These are phyloP conservation scores for Rhizopogon vulgaris DNA, from an alignment of 768 basidiomycete species.

Conservation along the genomic window DNA sequence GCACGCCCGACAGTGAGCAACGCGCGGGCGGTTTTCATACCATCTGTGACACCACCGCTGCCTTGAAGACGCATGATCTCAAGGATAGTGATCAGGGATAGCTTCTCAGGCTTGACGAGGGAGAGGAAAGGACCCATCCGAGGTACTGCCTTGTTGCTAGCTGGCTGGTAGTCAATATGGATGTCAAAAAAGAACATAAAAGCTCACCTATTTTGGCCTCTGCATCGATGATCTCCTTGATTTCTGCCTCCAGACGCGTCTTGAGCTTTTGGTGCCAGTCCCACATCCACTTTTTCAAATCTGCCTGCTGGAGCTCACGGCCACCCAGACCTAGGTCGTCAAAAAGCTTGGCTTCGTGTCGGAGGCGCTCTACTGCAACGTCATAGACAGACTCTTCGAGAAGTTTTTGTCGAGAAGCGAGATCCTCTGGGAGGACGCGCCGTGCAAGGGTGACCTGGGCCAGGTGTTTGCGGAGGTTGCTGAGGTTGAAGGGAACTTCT, in stretches of 20 bases:
- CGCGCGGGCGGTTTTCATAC: slow-evolving; percentile 87
- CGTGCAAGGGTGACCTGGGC: slow-evolving; percentile 57
- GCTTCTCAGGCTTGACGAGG: slow-evolving; percentile 67
- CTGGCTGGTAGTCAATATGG: background rate
- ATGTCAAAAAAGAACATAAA: background rate
- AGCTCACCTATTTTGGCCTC: slow-evolving; percentile 27
- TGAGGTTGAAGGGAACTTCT: slow-evolving; percentile 71
- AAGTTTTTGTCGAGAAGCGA: slow-evolving; percentile 70
- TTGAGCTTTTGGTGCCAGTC: slow-evolving; percentile 69
- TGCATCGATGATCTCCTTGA: slow-evolving; percentile 35
- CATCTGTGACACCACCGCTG: slow-evolving; percentile 68
- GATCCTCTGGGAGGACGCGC: slow-evolving; percentile 57
- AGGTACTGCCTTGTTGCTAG: slow-evolving; percentile 2
- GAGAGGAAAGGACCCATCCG: slow-evolving; percentile 65
- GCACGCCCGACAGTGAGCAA: slow-evolving; percentile 75
- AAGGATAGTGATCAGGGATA: slow-evolving; percentile 84
- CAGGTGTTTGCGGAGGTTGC: slow-evolving; percentile 64
- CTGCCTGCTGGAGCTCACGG: slow-evolving; percentile 36
- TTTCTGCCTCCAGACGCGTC: slow-evolving; percentile 43
- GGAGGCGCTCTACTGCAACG: slow-evolving; percentile 65
- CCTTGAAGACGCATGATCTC: slow-evolving; percentile 82
- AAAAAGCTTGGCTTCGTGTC: slow-evolving; percentile 55
- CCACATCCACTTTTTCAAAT: slow-evolving; percentile 80
- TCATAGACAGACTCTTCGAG: slow-evolving; percentile 86
- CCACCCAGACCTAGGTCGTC: slow-evolving; percentile 50